Base-by-base conservation (phyloP, 768 basidiomycete genomes). In the Pisolithus microcarpus region DNA sequence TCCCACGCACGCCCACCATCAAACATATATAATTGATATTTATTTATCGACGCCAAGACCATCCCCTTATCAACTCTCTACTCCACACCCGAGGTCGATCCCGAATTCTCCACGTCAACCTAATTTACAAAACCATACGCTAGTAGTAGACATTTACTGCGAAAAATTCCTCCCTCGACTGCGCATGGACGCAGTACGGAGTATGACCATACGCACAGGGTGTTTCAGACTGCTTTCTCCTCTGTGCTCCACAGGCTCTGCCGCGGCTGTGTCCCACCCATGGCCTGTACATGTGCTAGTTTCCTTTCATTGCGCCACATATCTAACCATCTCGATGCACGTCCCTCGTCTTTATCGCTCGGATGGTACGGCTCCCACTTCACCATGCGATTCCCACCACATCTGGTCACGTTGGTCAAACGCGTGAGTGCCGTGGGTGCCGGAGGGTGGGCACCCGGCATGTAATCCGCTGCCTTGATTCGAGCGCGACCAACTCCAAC, bases 381-480 rank as follows among this genome's bases (percentile, higher is more conserved):
- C 21, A 10, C 15, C 19, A 3, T 19, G 23, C 23, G 10, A 42
- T 8, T 24, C 10, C 40, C 21, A 42, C 5, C 68, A 48, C 54
- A 56, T 55, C 65, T 65, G 38, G 65, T 65, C 56, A 69, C 70
- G 28, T 49, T 56, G 51, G 58, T 61, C 26, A 65, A 61, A 40
- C 58, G 56, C 19, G 70, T 61, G 21, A 73, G 70, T 39, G 75
- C 65, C 18, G 71, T 69, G 13, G 83, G 84, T 24, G 72, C 70
- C 38, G 80, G 80, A 59, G 77, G 75, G 65, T 80, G 76, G 37
- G 72, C 64, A 6, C 78, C 73, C 4, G 77, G 72, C 8, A 77
- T 75, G 52, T 79, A 81, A 59, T 87, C 84, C 6, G 83, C 75
- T 8, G 84, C 85, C 62, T 85, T 84, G 56, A 87, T 81, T 34